A percentile compares a stretch with the other conserved stretches of the same genome.
Evolutionary conservation across 768 basidiomycete genomes (phyloP).

Genomic region (Tylopilus vinaceipallidus): DNA sequence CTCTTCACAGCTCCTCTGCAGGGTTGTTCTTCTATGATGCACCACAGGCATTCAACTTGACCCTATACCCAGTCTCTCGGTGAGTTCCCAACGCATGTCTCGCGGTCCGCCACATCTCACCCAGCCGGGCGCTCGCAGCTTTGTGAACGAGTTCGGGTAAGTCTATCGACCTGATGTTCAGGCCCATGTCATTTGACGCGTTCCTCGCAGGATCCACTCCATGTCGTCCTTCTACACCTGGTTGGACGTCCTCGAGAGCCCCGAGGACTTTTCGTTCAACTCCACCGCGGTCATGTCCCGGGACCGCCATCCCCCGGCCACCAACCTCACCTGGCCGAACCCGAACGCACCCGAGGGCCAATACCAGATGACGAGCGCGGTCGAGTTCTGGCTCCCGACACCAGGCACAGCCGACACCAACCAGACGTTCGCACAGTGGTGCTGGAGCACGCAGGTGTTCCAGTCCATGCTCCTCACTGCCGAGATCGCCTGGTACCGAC

Average conservation of each 20-base stretch:
- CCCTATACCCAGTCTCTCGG: slow-evolving; percentile 50
- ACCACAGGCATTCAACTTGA: slow-evolving; percentile 50
- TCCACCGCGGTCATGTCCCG: slow-evolving; percentile 55
- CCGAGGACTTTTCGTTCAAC: slow-evolving; percentile 53
- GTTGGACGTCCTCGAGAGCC: slow-evolving; percentile 51
- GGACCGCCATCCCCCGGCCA: slow-evolving; percentile 56
- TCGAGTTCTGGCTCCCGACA: slow-evolving; percentile 54
- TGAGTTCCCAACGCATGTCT: slow-evolving; percentile 13
- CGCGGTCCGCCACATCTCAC: neutral
- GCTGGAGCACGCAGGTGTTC: slow-evolving; percentile 60
- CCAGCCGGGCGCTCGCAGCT: slow-evolving; percentile 34
- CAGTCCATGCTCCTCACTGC: slow-evolving; percentile 58
- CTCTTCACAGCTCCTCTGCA: slow-evolving; percentile 13
- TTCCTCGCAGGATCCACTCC: slow-evolving; percentile 49
- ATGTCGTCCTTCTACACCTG: slow-evolving; percentile 63
- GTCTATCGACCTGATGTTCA: slow-evolving; percentile 7
- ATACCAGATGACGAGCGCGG: slow-evolving; percentile 50
- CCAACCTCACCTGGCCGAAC: slow-evolving; percentile 51
- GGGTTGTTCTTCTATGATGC: slow-evolving; percentile 60
- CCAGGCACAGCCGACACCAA: slow-evolving; percentile 48
- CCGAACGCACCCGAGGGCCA: slow-evolving; percentile 54
- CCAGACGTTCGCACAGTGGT: slow-evolving; percentile 59
- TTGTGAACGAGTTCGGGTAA: slow-evolving; percentile 60
- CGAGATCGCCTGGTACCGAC: slow-evolving; percentile 58
- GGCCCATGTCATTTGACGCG: neutral